Evolutionary conservation across 371 early-diverging fungal genomes (phyloP).

Genomic region (Chytridium lagenaria): DNA sequence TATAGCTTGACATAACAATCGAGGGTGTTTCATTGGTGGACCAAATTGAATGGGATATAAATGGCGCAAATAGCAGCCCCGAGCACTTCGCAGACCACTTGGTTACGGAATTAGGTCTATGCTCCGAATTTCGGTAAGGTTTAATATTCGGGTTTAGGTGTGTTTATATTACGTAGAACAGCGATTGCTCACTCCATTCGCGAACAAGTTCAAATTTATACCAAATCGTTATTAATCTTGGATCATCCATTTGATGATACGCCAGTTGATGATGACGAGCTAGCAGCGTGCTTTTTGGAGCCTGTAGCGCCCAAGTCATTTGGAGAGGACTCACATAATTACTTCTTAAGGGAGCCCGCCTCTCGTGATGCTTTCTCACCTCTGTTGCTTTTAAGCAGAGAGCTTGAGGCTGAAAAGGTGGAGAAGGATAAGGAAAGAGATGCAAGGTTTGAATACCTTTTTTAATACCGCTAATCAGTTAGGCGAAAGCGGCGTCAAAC

Average conservation of each 20-base stretch:
- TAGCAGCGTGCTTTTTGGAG: slow-evolving; percentile 73
- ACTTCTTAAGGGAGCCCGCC: slow-evolving; percentile 54
- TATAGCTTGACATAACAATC: slow-evolving; percentile 81
- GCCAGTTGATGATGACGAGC: slow-evolving; percentile 76
- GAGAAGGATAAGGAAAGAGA: slow-evolving; percentile 84
- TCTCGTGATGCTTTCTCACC: slow-evolving; percentile 60
- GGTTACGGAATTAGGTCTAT: slow-evolving; percentile 70
- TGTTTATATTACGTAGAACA: slow-evolving; percentile 57
- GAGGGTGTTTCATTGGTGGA: slow-evolving; percentile 82
- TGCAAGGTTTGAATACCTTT: slow-evolving; percentile 35
- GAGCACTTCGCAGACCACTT: slow-evolving; percentile 77
- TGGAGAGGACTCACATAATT: background rate
- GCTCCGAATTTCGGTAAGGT: slow-evolving; percentile 78
- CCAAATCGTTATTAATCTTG: slow-evolving; percentile 79
- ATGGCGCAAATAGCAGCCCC: slow-evolving; percentile 72
- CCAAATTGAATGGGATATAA: slow-evolving; percentile 93
- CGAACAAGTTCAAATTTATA: slow-evolving; percentile 88
- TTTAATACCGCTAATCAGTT: no score
- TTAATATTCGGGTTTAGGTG: background rate
- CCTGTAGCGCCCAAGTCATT: slow-evolving; percentile 50
- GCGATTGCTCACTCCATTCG: slow-evolving; percentile 92
- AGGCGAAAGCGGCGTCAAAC: slow-evolving; percentile 85
- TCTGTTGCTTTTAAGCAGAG: slow-evolving; percentile 67
- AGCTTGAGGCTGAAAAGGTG: slow-evolving; percentile 76
- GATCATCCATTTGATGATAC: slow-evolving; percentile 77